These are phyloP conservation scores for Euphorbia celastroides DNA, from an alignment of 441 rosid genomes.

Conservation along the genomic window DNA sequence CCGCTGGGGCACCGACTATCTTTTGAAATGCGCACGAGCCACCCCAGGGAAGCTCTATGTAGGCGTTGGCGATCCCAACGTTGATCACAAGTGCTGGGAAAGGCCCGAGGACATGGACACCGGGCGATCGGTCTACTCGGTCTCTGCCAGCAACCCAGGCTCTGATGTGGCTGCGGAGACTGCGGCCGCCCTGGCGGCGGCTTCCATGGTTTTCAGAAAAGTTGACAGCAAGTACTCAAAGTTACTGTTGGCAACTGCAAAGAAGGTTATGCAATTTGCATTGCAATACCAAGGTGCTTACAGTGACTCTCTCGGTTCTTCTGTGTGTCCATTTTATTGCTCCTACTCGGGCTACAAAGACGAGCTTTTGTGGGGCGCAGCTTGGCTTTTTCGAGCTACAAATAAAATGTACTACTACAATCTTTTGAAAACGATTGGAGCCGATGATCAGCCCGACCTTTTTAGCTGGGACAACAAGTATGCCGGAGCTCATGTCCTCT, in stretches of 20 bases:
- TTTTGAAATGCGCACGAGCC: slow-evolving; percentile 74
- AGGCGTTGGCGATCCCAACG: slow-evolving; percentile 72
- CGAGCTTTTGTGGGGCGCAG: slow-evolving; percentile 76
- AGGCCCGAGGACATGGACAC: slow-evolving; percentile 94
- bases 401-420: slow-evolving; percentile 53
- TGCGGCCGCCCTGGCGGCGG: slow-evolving; percentile 87
- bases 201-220: slow-evolving; percentile 67
- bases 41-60: slow-evolving; percentile 67
- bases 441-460: slow-evolving; percentile 53
- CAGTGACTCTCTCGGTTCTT: slow-evolving; percentile 73
- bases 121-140: slow-evolving; percentile 52
- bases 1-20: slow-evolving; percentile 85
- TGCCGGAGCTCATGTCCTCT: slow-evolving; percentile 77
- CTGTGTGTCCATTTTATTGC: slow-evolving; percentile 85
- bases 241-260: slow-evolving; percentile 52
- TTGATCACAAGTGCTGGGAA: slow-evolving; percentile 90
- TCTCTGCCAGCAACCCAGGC: slow-evolving; percentile 76
- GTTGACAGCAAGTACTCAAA: slow-evolving; percentile 47
- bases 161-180: slow-evolving; percentile 91
- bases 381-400: slow-evolving; percentile 81
- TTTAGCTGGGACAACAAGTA: slow-evolving; percentile 84
- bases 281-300: slow-evolving; percentile 71
- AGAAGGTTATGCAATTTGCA: slow-evolving; percentile 68
- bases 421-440: slow-evolving; percentile 49
- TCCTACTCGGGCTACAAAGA: slow-evolving; percentile 91